Evolutionary conservation across 768 basidiomycete species (phyloP).

Genomic region (Aureoboletus auriporus): DNA sequence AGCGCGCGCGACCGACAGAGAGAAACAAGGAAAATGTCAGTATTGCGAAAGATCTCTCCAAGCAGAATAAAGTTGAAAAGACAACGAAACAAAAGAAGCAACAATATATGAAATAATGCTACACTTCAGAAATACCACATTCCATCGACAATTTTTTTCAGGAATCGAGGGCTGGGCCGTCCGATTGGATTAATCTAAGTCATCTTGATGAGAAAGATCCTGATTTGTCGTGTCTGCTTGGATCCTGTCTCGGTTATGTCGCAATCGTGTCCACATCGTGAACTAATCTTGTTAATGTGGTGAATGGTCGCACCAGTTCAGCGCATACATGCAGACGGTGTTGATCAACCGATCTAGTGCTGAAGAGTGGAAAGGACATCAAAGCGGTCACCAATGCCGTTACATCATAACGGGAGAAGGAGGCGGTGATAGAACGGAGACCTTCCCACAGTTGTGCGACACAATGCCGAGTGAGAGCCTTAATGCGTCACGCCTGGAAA

Average conservation of each 20-base stretch:
- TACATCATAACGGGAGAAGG: not conserved
- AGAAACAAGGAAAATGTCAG: constrained; percentile 4
- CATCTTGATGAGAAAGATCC: not conserved
- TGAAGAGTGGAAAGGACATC: not conserved
- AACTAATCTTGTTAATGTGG: not conserved
- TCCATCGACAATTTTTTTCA: not conserved
- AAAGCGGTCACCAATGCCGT: not conserved
- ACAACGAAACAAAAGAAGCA: not conserved
- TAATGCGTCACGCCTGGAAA: not conserved
- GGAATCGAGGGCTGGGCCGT: not conserved
- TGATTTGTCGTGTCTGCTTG: not conserved
- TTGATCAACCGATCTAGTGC: not conserved
- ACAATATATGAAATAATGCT: not conserved
- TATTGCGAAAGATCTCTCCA: not conserved
- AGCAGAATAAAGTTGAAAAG: not conserved
- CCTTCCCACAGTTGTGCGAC: constrained; percentile 1
- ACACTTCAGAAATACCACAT: not conserved
- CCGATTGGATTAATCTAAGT: too few relatives aligned
- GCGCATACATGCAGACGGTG: too few relatives aligned
- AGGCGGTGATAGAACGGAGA: constrained; percentile 3
- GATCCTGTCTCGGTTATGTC: not conserved
- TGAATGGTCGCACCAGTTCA: too few relatives aligned
- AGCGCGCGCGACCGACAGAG: not conserved
- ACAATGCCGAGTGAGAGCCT: not conserved
- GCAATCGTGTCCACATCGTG: not conserved